Percentiles rank a stretch among this genome's conserved stretches.
Evolutionary conservation across 2,329 filamentous ascomycete genomes (phyloP).

Genomic region (Paracoccidioides brasiliensis): DNA sequence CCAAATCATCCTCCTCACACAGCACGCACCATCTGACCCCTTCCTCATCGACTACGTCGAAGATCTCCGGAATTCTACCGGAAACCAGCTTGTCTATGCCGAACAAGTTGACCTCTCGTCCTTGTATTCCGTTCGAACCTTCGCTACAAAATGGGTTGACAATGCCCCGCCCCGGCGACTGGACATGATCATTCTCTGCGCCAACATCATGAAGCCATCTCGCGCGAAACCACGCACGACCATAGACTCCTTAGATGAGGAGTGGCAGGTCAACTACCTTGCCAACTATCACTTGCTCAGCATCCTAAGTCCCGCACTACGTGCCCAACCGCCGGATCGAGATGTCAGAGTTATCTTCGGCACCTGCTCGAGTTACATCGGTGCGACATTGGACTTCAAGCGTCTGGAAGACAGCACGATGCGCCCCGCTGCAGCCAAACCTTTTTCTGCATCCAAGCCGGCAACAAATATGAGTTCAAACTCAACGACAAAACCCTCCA

Average conservation of each 20-base stretch:
- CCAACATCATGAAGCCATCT: constrained; percentile 59
- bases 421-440: constrained; percentile 5
- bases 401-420: constrained; percentile 17
- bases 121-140: constrained; percentile 79
- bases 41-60: constrained; percentile 90
- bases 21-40: constrained; percentile 64
- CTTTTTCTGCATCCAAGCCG: background rate
- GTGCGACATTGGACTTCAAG: constrained; percentile 47
- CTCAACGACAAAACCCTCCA: constrained; percentile 7
- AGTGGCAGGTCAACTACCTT: constrained; percentile 91
- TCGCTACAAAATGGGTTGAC: constrained; percentile 97
- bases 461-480: constrained; percentile 7
- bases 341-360: constrained; percentile 81
- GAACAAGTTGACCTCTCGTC: constrained; percentile 85
- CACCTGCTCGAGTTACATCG: constrained; percentile 80
- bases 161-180: constrained; percentile 78
- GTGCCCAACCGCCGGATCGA: constrained; percentile 82
- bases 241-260: constrained; percentile 68
- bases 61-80: constrained; percentile 62
- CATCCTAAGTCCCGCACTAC: constrained; percentile 78
- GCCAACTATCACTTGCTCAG: constrained; percentile 90
- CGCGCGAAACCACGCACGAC: constrained; percentile 48
- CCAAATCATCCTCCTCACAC: constrained; percentile 81
- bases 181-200: constrained; percentile 84
- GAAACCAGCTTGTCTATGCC: constrained; percentile 82